Percentiles rank a stretch among this genome's conserved stretches.
Conservation (phyloP, 106 monocot species). For the Platanthera zijinensis region DNA sequence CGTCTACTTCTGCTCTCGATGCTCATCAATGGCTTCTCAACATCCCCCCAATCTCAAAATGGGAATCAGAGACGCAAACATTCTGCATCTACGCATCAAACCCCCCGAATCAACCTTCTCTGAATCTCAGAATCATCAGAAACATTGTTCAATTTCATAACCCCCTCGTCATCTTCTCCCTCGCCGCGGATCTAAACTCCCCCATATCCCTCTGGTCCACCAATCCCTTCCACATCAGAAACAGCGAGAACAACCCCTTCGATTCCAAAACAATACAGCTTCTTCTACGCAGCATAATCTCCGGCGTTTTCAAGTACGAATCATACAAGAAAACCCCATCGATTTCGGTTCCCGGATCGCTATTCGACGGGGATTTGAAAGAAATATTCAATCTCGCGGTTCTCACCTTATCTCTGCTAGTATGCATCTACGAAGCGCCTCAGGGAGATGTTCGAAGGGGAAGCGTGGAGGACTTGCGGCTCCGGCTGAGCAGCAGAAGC, state of each 20-base stretch:
- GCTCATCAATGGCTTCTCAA: slow-evolving; percentile 20
- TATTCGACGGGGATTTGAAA: slow-evolving; percentile 7
- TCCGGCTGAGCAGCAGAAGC: slow-evolving; percentile 6
- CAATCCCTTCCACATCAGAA: slow-evolving; percentile 11
- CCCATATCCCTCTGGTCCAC: slow-evolving; percentile 32
- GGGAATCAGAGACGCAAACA: slow-evolving; percentile 15
- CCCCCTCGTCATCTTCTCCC: slow-evolving; percentile 18
- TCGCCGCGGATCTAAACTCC: slow-evolving; percentile 11
- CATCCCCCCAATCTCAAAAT: slow-evolving; percentile 18
- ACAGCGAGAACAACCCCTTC: neutral
- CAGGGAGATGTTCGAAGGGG: slow-evolving; percentile 10
- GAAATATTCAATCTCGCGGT: slow-evolving; percentile 59
- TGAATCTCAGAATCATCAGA: slow-evolving; percentile 5
- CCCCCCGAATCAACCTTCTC: neutral
- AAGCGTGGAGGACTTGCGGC: slow-evolving; percentile 14
- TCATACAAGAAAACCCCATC: slow-evolving; percentile 19
- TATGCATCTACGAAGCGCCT: slow-evolving; percentile 38
- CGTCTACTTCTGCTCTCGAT: slow-evolving; percentile 18
- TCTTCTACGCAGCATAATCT: slow-evolving; percentile 21
- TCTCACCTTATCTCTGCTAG: slow-evolving; percentile 31
- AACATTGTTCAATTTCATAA: slow-evolving; percentile 9
- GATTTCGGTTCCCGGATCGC: slow-evolving; percentile 4
- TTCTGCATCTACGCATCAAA: slow-evolving; percentile 15
- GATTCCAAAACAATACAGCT: slow-evolving; percentile 12
- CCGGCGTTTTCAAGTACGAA: slow-evolving; percentile 28